These are phyloP conservation scores for Candida gigantensis DNA, from an alignment of 1,139 yeast species.

Conservation along the genomic window DNA sequence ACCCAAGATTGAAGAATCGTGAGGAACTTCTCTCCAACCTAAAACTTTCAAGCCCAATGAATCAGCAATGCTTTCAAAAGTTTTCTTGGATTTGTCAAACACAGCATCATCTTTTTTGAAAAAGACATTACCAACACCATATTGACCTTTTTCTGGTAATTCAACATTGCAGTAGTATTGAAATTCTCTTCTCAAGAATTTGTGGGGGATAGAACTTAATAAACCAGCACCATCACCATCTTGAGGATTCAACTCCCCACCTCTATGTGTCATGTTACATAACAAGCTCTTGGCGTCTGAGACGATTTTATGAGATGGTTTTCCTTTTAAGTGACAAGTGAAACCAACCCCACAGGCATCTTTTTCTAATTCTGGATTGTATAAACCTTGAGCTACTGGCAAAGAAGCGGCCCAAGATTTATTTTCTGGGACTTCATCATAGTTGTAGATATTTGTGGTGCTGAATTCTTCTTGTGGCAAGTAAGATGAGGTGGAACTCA, in stretches of 20 bases:
- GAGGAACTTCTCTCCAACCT: conserved; percentile 97
- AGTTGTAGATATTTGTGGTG: conserved; percentile 50
- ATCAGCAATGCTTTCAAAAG: conserved; percentile 79
- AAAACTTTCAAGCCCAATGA: conserved; percentile 78
- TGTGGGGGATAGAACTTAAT: conserved; percentile 88
- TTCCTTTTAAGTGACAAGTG: conserved; percentile 91
- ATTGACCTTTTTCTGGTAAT: conserved; percentile 79
- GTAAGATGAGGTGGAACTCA: conserved; percentile 23
- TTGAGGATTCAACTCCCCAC: conserved; percentile 94
- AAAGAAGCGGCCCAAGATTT: conserved; percentile 89
- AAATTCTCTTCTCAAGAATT: conserved; percentile 82
- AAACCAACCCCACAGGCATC: conserved; percentile 99
- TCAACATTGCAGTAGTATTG: conserved; percentile 59
- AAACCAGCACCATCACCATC: conserved; percentile 99
- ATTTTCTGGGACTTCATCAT: conserved; percentile 77
- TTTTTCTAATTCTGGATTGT: conserved; percentile 90
- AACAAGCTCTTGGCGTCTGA: conserved; percentile 85
- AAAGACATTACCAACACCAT: conserved; percentile 93
- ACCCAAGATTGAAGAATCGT: conserved; percentile 88
- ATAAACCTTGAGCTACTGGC: conserved; percentile 86
- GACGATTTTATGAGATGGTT: conserved; percentile 85
- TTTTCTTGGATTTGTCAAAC: conserved; percentile 65
- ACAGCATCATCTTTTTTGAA: conserved; percentile 78
- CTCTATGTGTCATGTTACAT: conserved; percentile 98
- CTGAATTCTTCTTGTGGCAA: conserved; percentile 42